A percentile compares a stretch with the other conserved stretches of the same genome.
Evolutionary conservation across 345 rosid genomes (phyloP).

Genomic region (Aurinia saxatilis): DNA sequence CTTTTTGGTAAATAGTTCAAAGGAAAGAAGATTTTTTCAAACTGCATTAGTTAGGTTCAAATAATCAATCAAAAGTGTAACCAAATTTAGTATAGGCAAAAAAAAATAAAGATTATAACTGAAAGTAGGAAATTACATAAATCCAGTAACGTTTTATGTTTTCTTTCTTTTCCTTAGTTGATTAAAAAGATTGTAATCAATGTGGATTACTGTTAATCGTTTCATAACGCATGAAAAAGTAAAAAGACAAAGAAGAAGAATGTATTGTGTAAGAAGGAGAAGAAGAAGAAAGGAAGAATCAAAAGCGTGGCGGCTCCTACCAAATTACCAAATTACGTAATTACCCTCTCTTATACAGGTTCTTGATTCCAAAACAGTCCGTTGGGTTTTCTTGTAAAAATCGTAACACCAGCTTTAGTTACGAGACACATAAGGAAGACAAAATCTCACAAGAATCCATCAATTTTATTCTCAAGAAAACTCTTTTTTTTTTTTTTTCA

Average conservation of each 20-base stretch:
- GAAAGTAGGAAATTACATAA: no score
- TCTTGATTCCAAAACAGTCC: constrained; percentile 3
- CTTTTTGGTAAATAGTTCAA: no score
- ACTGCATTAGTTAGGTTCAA: background rate
- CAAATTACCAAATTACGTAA: background rate
- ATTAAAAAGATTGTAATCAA: background rate
- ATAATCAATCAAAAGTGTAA: background rate
- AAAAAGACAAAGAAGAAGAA: background rate
- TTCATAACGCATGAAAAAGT: constrained; percentile 9
- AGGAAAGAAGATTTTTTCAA: background rate
- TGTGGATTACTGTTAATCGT: background rate
- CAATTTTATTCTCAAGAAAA: no score
- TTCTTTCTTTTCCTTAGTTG: background rate
- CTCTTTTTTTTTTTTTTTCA: no score
- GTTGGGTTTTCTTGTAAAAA: constrained; percentile 14
- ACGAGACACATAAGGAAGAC: no score
- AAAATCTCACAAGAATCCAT: no score
- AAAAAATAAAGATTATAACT: no score
- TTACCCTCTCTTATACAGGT: constrained; percentile 3
- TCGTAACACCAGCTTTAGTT: background rate
- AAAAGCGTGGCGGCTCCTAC: constrained; percentile 17
- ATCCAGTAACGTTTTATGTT: background rate
- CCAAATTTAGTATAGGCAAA: background rate
- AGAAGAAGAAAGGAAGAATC: no score
- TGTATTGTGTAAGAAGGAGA: background rate